Percentiles rank a stretch among this genome's conserved stretches.
These are phyloP conservation scores for Neonectria sp. DNA, from an alignment of 2,329 filamentous ascomycete genomes.

Conservation along the genomic window DNA sequence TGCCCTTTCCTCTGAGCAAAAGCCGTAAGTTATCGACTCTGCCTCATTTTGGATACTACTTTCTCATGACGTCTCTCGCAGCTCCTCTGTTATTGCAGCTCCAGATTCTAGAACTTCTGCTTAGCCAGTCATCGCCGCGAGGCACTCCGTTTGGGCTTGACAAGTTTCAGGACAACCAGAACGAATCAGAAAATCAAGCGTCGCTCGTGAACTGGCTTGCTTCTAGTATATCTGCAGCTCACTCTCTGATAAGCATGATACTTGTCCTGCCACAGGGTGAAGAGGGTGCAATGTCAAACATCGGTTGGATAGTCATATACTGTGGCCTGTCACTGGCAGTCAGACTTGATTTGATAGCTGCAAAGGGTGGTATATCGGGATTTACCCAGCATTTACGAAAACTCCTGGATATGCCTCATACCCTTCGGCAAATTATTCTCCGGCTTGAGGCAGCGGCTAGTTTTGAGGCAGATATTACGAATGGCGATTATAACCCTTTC, in stretches of 20 bases:
- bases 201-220: slow-evolving; percentile 45
- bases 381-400: slow-evolving; percentile 44
- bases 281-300: slow-evolving; percentile 48
- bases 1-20: slow-evolving; percentile 47
- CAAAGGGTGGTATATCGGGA: slow-evolving; percentile 31
- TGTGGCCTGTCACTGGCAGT: slow-evolving; percentile 49
- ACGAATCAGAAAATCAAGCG: slow-evolving; percentile 26
- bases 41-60: not conserved
- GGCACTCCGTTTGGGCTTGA: slow-evolving; percentile 47
- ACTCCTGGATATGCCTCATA: slow-evolving; percentile 47
- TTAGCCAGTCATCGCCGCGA: slow-evolving; percentile 47
- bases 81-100: slow-evolving; percentile 47
- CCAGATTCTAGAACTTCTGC: slow-evolving; percentile 46
- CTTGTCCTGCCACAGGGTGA: slow-evolving; percentile 44
- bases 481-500: slow-evolving; percentile 40
- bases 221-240: slow-evolving; percentile 47
- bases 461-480: not conserved
- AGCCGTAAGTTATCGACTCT: slow-evolving; percentile 42
- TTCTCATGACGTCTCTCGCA: slow-evolving; percentile 2
- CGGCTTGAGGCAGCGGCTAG: slow-evolving; percentile 42
- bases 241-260: slow-evolving; percentile 43
- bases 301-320: slow-evolving; percentile 51
- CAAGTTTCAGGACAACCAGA: slow-evolving; percentile 34
- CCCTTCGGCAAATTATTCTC: slow-evolving; percentile 47
- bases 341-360: slow-evolving; percentile 48